phyloP scores from a whole-genome alignment of 1,284 basidiomycete genomes.

The Leccinum brunneo-olivaceum region DNA sequence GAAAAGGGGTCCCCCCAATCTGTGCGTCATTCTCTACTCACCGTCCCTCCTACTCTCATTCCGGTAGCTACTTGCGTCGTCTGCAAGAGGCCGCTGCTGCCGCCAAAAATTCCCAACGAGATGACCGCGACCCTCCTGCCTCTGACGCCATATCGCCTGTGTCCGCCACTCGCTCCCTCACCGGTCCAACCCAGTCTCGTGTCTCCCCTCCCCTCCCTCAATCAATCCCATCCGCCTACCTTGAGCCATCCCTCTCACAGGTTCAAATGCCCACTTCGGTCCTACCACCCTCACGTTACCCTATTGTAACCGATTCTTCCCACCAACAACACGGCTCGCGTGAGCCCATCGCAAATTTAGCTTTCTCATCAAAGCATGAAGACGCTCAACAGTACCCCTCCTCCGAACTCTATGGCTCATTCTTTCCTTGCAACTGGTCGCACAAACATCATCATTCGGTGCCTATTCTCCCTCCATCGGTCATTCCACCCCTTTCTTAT shows the following conservation, averaged over 20 bases:
- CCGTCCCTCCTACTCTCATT: background rate
- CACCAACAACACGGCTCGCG: conserved; percentile 39
- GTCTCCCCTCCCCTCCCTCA: conserved; percentile 42
- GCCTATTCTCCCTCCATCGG: conserved; percentile 42
- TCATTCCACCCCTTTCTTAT: conserved; percentile 62
- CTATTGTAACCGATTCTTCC: conserved; percentile 62
- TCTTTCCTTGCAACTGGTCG: conserved; percentile 65
- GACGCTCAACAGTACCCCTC: conserved; percentile 39
- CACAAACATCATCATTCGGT: conserved; percentile 57
- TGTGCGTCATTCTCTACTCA: conserved; percentile 45
- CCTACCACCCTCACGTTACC: conserved; percentile 61
- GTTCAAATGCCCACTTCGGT: conserved; percentile 33
- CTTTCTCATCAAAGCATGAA: conserved; percentile 34
- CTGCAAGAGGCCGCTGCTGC: conserved; percentile 67
- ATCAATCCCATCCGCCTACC: conserved; percentile 43
- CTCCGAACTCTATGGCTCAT: conserved; percentile 50
- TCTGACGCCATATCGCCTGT: conserved; percentile 45
- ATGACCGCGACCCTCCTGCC: conserved; percentile 32
- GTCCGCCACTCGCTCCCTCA: conserved; percentile 29
- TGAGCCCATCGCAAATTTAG: conserved; percentile 22
- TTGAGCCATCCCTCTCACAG: conserved; percentile 44
- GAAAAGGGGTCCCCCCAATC: conserved; percentile 83
- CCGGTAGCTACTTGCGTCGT: conserved; percentile 61
- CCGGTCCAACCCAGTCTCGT: conserved; percentile 46
- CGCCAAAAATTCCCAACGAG: conserved; percentile 25